Base-by-base conservation (phyloP, 2,329 filamentous ascomycete species). In the Trichoderma semiorbis region DNA sequence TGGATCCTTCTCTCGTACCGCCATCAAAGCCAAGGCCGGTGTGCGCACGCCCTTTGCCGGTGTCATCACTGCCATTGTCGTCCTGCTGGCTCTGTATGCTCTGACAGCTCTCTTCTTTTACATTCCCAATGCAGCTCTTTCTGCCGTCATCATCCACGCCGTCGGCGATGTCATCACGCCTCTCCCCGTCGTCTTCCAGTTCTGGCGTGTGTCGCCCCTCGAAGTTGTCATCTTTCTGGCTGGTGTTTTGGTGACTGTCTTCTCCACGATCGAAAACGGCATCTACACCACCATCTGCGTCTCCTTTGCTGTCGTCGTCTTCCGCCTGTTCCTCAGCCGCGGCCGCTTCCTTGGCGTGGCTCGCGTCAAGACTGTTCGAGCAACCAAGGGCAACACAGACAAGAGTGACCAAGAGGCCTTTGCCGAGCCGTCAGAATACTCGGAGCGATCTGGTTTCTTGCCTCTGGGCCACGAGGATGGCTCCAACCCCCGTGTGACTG, bases 21-120 rank as follows among this genome's bases (percentile, higher is more conserved):
- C 94, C 65, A 97, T 97, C 84, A 97, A 97, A 82, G 93, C 94
- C n/a, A 97, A 97, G 83, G 93, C 94, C 68, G 94, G 94, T 79
- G 94, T 97, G 2, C 90, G 94, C 55, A 97, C 93, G 5, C 94
- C 94, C 1, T 89, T 97, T 70, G 94, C 93, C 39, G 94, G 94
- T 85, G 88, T 95, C 61, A 93, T 97, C 73, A 97, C 94, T 12
- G 94, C 92, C 1, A 73, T 93, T 24, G 89, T 97, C 12, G 94
- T 97, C 10, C 85, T 97, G 2, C 85, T 97, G 12, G 93, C 94
- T 21, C 91, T 96, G 72, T 97, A 97, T 77, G 93, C 92, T 21
- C 85, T 97, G 30, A 90, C 94, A 0, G 88, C 91, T 0, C 89
- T 97, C 72, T 97, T 97, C 86, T 97, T 89, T 84, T 97, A 95